Percentiles rank a stretch among this genome's conserved stretches.
Evolutionary conservation across 139 green algal genomes (phyloP).

Genomic region (Eudorina sp.): DNA sequence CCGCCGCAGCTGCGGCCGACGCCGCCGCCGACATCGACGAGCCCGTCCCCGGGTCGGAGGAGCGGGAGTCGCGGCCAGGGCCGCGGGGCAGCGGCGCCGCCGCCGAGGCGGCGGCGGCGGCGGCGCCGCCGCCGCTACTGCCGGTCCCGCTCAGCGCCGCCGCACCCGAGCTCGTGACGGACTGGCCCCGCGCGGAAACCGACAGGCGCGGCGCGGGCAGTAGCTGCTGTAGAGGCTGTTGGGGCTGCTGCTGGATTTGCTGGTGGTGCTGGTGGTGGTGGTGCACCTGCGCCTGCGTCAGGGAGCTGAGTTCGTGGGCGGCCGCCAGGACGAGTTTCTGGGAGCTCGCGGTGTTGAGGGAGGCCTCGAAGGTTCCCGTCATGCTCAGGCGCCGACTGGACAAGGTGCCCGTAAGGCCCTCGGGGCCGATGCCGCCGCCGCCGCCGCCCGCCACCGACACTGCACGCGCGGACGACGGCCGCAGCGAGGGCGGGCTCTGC

Average conservation of each 20-base stretch:
- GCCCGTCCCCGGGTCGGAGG: not conserved
- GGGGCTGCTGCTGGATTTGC: not conserved
- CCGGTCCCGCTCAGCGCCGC: not conserved
- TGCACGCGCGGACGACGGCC: constrained; percentile 2
- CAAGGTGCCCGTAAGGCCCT: not conserved
- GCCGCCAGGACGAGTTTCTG: constrained; percentile 29
- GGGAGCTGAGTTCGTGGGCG: constrained; percentile 2
- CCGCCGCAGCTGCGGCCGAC: not conserved
- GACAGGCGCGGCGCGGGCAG: not conserved
- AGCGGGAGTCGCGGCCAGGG: not conserved
- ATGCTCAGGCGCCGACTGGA: not conserved
- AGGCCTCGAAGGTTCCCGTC: not conserved
- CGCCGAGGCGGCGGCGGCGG: not conserved
- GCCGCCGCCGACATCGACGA: not conserved
- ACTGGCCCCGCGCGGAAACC: not conserved
- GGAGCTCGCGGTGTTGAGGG: not conserved
- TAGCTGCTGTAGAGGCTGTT: constrained; percentile 3
- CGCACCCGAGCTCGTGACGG: not conserved
- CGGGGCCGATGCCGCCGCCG: not conserved
- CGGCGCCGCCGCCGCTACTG: not conserved
- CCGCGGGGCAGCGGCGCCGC: not conserved
- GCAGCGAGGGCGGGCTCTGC: not conserved
- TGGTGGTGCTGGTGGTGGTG: not conserved
- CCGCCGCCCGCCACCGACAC: not conserved
- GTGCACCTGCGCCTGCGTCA: not conserved